Percentiles rank a stretch among this genome's conserved stretches.
Evolutionary conservation across 495 filamentous ascomycete species (phyloP).

Genomic region (Neurospora sp.): DNA sequence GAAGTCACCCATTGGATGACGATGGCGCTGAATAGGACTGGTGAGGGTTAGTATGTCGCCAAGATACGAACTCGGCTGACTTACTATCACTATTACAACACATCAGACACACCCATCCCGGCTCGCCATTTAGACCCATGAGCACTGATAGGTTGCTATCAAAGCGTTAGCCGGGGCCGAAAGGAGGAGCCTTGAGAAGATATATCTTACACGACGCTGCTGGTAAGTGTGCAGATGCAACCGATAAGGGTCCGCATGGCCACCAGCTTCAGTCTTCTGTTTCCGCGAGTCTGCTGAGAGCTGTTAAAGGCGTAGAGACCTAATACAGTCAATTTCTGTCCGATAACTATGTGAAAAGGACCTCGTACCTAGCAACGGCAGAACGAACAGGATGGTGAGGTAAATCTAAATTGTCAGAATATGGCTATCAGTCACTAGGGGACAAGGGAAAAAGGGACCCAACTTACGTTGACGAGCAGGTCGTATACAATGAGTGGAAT

Average conservation of each 20-base stretch:
- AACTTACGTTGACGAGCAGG: slow-evolving; percentile 36
- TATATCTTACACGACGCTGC: slow-evolving; percentile 33
- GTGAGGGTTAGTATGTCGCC: neutral
- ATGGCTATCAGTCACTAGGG: neutral
- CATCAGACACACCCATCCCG: slow-evolving; percentile 47
- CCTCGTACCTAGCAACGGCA: slow-evolving; percentile 34
- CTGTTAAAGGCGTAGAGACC: slow-evolving; percentile 34
- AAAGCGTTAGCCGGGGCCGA: neutral
- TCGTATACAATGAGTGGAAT: slow-evolving; percentile 43
- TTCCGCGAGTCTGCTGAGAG: slow-evolving; percentile 21
- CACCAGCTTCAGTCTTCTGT: slow-evolving; percentile 25
- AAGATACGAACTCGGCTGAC: slow-evolving; percentile 3
- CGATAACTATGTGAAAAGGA: neutral
- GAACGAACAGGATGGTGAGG: slow-evolving; percentile 40
- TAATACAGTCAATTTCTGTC: slow-evolving; percentile 1
- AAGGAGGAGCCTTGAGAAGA: neutral
- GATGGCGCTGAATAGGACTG: slow-evolving; percentile 42
- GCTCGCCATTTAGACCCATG: slow-evolving; percentile 41
- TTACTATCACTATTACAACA: slow-evolving; percentile 46
- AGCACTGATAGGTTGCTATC: slow-evolving; percentile 42
- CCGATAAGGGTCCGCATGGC: slow-evolving; percentile 42
- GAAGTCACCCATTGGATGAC: slow-evolving; percentile 47
- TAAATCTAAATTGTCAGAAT: slow-evolving; percentile 30
- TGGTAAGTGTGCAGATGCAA: slow-evolving; percentile 35
- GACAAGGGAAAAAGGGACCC: no score